A percentile compares a stretch with the other conserved stretches of the same genome.
Evolutionary conservation across 306 rosid species (phyloP).

Genomic region (Trifolium dubium): DNA sequence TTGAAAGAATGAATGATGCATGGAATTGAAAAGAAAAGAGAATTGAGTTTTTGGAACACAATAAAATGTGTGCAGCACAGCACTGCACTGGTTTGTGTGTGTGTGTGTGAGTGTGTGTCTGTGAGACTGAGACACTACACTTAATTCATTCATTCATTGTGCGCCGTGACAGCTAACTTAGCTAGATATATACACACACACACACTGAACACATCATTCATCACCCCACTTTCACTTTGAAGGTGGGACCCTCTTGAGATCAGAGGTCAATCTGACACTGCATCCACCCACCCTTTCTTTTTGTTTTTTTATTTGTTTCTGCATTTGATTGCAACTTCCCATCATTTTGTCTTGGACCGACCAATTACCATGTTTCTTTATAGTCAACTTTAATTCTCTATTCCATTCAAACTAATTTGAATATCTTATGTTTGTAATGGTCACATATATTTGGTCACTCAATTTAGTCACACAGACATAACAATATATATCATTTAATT

Average conservation of each 20-base stretch:
- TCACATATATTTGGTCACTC: no score
- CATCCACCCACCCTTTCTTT: background rate
- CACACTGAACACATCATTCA: background rate
- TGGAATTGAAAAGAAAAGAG: slow-evolving; percentile 12
- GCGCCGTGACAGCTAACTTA: slow-evolving; percentile 5
- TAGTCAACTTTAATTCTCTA: background rate
- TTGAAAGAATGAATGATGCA: background rate
- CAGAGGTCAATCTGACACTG: slow-evolving; percentile 33
- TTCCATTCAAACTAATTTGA: background rate
- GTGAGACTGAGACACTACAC: slow-evolving; percentile 18
- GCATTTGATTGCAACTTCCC: slow-evolving; percentile 34
- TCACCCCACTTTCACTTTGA: background rate
- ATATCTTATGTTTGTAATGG: no score
- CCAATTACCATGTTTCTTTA: background rate
- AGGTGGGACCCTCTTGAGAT: background rate
- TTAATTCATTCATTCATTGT: slow-evolving; percentile 4
- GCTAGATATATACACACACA: no score
- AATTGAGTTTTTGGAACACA: slow-evolving; percentile 31
- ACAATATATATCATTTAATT: no score
- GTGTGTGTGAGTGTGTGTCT: background rate
- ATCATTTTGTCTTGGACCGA: slow-evolving; percentile 15
- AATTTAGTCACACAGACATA: no score
- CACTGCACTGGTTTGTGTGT: no score
- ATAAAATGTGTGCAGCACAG: slow-evolving; percentile 25
- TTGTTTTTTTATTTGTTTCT: background rate